Evolutionary conservation across 1,139 yeast genomes (phyloP), one percentile per base, ranked within the genome.

Genomic region (Suhomyces taliae): DNA sequence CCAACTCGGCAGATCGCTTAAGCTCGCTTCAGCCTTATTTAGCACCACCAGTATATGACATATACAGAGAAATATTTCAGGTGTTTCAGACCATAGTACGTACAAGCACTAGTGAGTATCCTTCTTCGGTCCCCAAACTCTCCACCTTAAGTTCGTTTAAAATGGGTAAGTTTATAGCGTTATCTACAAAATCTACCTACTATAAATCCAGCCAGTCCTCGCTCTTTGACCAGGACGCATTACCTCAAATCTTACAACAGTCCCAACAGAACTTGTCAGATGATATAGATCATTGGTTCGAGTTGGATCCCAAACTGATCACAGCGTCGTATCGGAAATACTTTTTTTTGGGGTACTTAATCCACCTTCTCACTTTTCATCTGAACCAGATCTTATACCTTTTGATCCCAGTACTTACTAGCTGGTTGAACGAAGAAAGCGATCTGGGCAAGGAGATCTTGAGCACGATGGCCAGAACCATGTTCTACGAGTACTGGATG

Each of bases 221-320:
- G 7, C 59, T 72, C 11, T 73, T 72, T 51, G 74, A 73, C 48
- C 61, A 62, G 4, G 56, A 60, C 3, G 59, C 68, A 4, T 52
- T 69, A 8, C 69, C 74, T 0, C 44, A 39, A 1, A 54, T 59
- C 8, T 54, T 67, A 7, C 56, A 56, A 41, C 45, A 51, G 33
- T 59, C 59, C 43, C 59, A 60, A 36, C 52, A 57, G 7, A 55
- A 55, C 9, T 55, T 72, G 11, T 53, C 61, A 11, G 69, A 70
- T 37, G 76, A 71, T 44, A 65, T 73, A 4, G 76, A 72, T 44
- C 60, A 55, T n/a, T 73, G 77, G 77, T 59, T 72, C 9, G 64
- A 59, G 31, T 51, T 67, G 54, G 71, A 70, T 37, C 74, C 76
- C 0, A 39, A 41, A 10, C 42, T 55, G 12, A 50, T 71, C 7